Base-by-base conservation (phyloP, 176 grass and related monocot genomes). In the Rhipidocladum racemiflorum region DNA sequence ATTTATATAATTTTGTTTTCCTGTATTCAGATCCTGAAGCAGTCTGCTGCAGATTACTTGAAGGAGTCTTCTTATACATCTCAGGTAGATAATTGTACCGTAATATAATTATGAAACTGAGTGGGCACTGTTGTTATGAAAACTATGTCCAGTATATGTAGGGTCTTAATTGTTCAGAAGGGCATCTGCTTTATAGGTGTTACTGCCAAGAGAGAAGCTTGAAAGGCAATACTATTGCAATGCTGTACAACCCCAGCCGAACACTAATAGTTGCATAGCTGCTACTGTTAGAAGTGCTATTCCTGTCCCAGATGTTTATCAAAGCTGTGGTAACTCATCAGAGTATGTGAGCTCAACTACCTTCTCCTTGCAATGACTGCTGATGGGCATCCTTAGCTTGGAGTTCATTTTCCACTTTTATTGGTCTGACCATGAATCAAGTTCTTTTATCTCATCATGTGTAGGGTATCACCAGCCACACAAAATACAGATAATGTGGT, bases 221-320 rank as follows among this genome's bases (percentile, higher is more conserved):
- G 88, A 93, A 88, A 85, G 84, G 62, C 90, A 80, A 86, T 69
- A 38, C 68, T 77, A 38, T 12, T 62, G 13, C 44, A 55, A 71
- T 79, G 74, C 45, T 72, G 61, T 71, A 63, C 61, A 79, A 81
- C 53, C 75, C 23, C 81, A 81, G 70, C 27, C 53, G 14, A 84
- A 80, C 55, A 72, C 68, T 76, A 89, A 72, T 75, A 85, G 81
- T 87, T 94, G 84, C 51, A 81, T 84, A 87, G 78, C 56, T 75
- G 82, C 82, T 70, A 70, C 87, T 74, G 92, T 98, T 42, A 93
- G 91, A 86, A 93, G 76, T 93, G 79, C 80, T 81, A 91, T 98
- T 89, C 85, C 88, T 36, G 95, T 91, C 20, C 95, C 95, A 81
- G 90, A 95, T 84, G 66, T 98, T 77, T 84, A 77, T 79, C 49